These are phyloP conservation scores for Tetracentron sinense DNA, from an alignment of 164 flowering plant genomes.

Conservation along the genomic window DNA sequence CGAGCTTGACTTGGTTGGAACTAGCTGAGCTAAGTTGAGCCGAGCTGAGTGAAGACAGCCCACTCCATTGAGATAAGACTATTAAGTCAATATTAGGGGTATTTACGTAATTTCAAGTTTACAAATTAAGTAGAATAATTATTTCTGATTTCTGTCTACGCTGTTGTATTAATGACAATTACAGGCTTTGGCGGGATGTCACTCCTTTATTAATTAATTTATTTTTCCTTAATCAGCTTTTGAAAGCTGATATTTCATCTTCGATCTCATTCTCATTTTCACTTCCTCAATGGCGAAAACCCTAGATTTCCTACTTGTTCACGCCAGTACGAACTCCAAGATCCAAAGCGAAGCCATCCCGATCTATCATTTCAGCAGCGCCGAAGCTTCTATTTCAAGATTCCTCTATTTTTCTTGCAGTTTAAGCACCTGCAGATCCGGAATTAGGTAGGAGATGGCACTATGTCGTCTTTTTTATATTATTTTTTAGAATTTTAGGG, in stretches of 20 bases:
- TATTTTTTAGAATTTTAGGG: not conserved
- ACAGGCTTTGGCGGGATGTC: conserved; percentile 30
- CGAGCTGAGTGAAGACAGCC: no score
- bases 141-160: not conserved
- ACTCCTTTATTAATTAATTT: not conserved
- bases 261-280: not conserved
- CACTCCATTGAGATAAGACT: no score
- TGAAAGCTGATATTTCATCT: conserved; percentile 7
- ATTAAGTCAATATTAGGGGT: no score
- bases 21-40: no score
- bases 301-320: conserved; percentile 7
- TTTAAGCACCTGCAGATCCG: conserved; percentile 18
- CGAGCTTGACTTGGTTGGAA: no score
- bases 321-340: not conserved
- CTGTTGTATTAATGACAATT: conserved; percentile 15
- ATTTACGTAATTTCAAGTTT: no score
- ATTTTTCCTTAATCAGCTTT: conserved; percentile 7
- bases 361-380: conserved; percentile 6
- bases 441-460: conserved; percentile 23
- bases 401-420: conserved; percentile 16
- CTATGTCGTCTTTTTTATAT: not conserved
- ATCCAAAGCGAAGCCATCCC: not conserved
- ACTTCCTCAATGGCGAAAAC: conserved; percentile 12
- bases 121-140: no score
- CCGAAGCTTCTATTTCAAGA: conserved; percentile 9